Percentiles rank a stretch among this genome's conserved stretches.
Conservation (phyloP, 805 yeast species). For the Middelhovenomyces tepae region DNA sequence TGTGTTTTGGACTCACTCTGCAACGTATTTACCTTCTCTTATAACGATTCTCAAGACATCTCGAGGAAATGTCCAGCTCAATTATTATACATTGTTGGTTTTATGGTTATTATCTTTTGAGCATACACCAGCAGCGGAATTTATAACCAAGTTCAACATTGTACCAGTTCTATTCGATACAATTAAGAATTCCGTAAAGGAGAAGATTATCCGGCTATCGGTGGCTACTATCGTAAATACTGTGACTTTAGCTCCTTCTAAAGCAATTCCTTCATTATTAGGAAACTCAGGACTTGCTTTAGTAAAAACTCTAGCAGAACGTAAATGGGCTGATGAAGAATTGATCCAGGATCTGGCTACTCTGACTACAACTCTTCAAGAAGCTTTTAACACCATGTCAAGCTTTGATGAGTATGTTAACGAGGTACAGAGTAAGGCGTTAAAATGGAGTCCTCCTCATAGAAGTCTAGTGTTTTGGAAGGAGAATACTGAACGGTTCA, state of each 20-base stretch:
- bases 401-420: constrained; percentile 87
- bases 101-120: constrained; percentile 84
- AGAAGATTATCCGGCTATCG: constrained; percentile 81
- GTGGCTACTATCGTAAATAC: constrained; percentile 51
- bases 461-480: constrained; percentile 83
- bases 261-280: constrained; percentile 55
- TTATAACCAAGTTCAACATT: constrained; percentile 44
- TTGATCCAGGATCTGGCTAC: constrained; percentile 60
- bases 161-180: constrained; percentile 41
- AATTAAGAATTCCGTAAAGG: constrained; percentile 78
- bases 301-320: constrained; percentile 59
- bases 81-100: constrained; percentile 67
- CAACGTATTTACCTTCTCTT: constrained; percentile 40
- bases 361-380: constrained; percentile 53
- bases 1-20: constrained; percentile 39
- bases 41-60: constrained; percentile 38
- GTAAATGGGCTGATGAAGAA: constrained; percentile 95
- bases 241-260: constrained; percentile 25
- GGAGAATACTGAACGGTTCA: constrained; percentile 68
- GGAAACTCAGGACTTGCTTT: constrained; percentile 68
- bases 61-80: constrained; percentile 55
- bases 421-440: constrained; percentile 69
- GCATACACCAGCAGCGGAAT: constrained; percentile 37
- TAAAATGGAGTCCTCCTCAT: constrained; percentile 91
- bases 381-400: constrained; percentile 68